phyloP scores from a whole-genome alignment of 2,329 filamentous ascomycete genomes.

The Penicillium sp. region DNA sequence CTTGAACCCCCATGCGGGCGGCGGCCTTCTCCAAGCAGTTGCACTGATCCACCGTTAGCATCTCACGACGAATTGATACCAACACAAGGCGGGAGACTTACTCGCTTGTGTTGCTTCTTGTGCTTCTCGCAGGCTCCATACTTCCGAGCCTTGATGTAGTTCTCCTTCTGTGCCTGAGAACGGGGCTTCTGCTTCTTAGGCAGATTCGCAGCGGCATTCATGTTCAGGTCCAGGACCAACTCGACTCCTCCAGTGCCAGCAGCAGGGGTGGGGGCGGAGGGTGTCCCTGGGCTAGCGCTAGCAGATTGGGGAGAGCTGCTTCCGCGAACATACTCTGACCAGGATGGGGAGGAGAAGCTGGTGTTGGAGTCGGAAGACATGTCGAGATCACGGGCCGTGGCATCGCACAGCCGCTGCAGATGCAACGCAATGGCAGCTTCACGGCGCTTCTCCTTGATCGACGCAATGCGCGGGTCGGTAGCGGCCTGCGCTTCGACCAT shows the following conservation, averaged over 20 bases:
- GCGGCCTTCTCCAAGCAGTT: slow-evolving; percentile 49
- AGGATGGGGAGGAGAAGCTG: slow-evolving; percentile 41
- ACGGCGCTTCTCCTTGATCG: slow-evolving; percentile 49
- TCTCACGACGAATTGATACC: background rate
- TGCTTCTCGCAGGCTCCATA: slow-evolving; percentile 53
- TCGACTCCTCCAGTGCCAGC: slow-evolving; percentile 40
- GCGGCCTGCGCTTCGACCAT: slow-evolving; percentile 48
- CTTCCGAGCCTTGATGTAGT: slow-evolving; percentile 51
- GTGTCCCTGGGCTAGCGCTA: slow-evolving; percentile 32
- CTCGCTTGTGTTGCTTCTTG: slow-evolving; percentile 51
- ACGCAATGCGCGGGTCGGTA: slow-evolving; percentile 41
- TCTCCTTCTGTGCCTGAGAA: slow-evolving; percentile 50
- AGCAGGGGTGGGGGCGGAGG: slow-evolving; percentile 26
- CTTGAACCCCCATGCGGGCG: slow-evolving; percentile 26
- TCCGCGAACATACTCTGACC: slow-evolving; percentile 38
- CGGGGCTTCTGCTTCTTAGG: slow-evolving; percentile 51
- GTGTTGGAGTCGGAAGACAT: slow-evolving; percentile 39
- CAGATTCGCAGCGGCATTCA: slow-evolving; percentile 50
- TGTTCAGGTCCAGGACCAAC: slow-evolving; percentile 51
- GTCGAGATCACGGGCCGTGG: slow-evolving; percentile 35
- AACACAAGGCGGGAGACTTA: slow-evolving; percentile 30
- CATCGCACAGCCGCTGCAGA: slow-evolving; percentile 46
- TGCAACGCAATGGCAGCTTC: slow-evolving; percentile 51
- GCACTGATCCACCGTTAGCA: slow-evolving; percentile 39
- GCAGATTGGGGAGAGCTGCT: slow-evolving; percentile 35